phyloP scores from a whole-genome alignment of 495 filamentous ascomycete species.

The Xylaria bambusicola region DNA sequence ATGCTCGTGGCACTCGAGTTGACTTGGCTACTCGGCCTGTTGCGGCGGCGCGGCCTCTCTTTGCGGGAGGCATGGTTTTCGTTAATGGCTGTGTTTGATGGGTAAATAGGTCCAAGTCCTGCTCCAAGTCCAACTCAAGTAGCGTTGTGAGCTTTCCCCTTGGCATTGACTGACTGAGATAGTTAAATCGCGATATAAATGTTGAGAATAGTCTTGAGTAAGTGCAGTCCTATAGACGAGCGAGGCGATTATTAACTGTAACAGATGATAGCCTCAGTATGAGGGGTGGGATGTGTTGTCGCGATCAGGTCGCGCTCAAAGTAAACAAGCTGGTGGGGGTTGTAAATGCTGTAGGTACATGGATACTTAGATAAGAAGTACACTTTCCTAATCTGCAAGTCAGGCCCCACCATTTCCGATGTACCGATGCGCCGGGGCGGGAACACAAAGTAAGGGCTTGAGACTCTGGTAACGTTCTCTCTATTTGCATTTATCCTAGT shows the following conservation, averaged over 20 bases:
- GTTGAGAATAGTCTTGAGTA: background rate
- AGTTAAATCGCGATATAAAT: background rate
- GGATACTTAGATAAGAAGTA: too few species aligned
- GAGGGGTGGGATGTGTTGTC: background rate
- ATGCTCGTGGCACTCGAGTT: constrained; percentile 31
- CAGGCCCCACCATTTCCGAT: too few species aligned
- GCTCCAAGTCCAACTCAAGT: constrained; percentile 67
- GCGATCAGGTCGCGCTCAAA: constrained; percentile 2
- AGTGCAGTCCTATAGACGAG: too few species aligned
- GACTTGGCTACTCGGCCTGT: constrained; percentile 43
- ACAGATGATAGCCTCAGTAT: background rate
- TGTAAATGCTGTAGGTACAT: too few species aligned
- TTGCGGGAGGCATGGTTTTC: constrained; percentile 46
- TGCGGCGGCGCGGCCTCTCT: constrained; percentile 40
- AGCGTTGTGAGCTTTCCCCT: constrained; percentile 48
- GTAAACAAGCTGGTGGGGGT: constrained; percentile 13
- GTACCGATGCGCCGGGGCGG: too few species aligned
- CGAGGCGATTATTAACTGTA: background rate
- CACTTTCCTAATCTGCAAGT: too few species aligned
- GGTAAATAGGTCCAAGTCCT: constrained; percentile 50
- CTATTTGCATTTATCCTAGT: too few species aligned
- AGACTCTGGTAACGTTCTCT: too few species aligned
- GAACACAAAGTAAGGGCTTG: too few species aligned
- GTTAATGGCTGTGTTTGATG: constrained; percentile 36
- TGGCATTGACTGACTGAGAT: constrained; percentile 31